Evolutionary conservation across 1,284 basidiomycete species (phyloP).

Genomic region (Retiboletus flavoniger): DNA sequence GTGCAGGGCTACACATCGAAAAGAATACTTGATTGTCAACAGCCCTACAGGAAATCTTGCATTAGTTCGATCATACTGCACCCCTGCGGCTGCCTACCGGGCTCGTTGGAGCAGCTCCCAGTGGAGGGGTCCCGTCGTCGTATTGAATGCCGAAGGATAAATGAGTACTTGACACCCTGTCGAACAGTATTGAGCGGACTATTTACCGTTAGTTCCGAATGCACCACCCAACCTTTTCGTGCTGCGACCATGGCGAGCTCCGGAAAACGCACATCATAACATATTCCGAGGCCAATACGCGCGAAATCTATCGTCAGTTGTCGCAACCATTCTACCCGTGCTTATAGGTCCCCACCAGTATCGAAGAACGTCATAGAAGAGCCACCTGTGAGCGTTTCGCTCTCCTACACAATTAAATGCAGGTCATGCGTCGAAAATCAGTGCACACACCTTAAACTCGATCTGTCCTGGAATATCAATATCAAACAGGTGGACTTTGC

Average conservation of each 20-base stretch:
- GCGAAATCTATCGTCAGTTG: conserved; percentile 64
- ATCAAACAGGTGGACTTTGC: conserved; percentile 97
- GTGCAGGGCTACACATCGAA: conserved; percentile 93
- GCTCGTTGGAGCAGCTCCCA: conserved; percentile 93
- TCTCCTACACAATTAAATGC: conserved; percentile 62
- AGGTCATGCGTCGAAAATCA: not conserved
- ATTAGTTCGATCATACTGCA: conserved; percentile 11
- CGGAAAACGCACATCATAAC: conserved; percentile 92
- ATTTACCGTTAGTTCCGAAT: not conserved
- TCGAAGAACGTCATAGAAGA: conserved; percentile 80
- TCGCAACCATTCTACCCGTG: not conserved
- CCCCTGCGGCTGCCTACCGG: conserved; percentile 51
- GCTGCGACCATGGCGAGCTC: conserved; percentile 93
- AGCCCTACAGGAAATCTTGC: conserved; percentile 53
- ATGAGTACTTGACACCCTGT: conserved; percentile 86
- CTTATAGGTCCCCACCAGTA: conserved; percentile 57
- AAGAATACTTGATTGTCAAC: conserved; percentile 96
- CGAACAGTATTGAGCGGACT: not conserved
- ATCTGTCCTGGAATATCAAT: conserved; percentile 98
- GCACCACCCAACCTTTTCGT: conserved; percentile 59
- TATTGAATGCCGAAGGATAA: conserved; percentile 89
- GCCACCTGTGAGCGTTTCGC: conserved; percentile 87
- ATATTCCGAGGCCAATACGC: conserved; percentile 87
- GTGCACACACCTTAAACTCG: conserved; percentile 82
- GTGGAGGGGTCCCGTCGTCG: conserved; percentile 92